Base-by-base conservation (phyloP, 331 rosid species). In the Dryas integrifolia region DNA sequence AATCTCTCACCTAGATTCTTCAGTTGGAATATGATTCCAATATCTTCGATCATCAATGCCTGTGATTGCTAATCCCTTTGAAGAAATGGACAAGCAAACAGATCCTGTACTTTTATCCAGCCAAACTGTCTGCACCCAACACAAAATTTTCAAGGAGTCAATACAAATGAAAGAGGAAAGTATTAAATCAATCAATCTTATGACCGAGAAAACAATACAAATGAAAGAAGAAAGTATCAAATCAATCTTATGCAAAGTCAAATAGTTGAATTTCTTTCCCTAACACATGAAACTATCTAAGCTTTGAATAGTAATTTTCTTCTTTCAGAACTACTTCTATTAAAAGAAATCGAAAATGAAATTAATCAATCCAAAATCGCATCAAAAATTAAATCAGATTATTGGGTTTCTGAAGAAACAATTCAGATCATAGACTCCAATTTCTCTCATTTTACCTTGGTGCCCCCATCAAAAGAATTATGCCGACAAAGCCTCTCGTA, bases 31-130 rank as follows among this genome's bases (percentile, higher is more conserved):
- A 72, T 80, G 82, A 63, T 88, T 95, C 99, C 99, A 95, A 81
- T 95, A 95, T 81, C 99, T 88, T 5, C 98, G 81, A 81, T 95
- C 99, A 80, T 90, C 98, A 69, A 95, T 90, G 60, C 98, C 96
- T 0, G 99, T 95, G 41, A 95, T 90, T 10, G 92, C 85, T 62
- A 95, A 80, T 39, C 96, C 99, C 83, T 86, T 89, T 0, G 91
- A 85, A 41, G 98, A 83, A 71, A 95, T 68, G 13, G 88, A 84
- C 83, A 95, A 21, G 77, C 96, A 95, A 58, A 84, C 81, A 64
- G 89, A 82, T 16, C 97, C 96, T 10, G 88, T 77, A 73, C 85
- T 66, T 73, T 87, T 87, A 79, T 95, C 92, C 85, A 95, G 69
- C 99, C 99, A 95, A 72, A 88, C 87, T 59, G 82, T 95, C 98